Conservation (phyloP, 257 asterid genomes). For the Petrea volubilis region DNA sequence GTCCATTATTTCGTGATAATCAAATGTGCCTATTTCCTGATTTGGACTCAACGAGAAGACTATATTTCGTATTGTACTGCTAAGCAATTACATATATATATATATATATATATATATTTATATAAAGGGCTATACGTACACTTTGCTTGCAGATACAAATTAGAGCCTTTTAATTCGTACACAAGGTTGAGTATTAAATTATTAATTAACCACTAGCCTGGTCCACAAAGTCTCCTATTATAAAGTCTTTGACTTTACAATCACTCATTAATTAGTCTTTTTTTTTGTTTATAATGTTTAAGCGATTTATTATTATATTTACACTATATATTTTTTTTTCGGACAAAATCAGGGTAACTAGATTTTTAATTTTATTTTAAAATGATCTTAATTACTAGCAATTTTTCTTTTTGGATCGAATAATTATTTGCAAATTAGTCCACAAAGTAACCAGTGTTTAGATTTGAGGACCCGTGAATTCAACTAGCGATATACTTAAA, state of each 20-base stretch:
- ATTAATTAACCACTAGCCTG: not conserved
- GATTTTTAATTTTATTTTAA: too few species aligned
- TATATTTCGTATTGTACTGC: not conserved
- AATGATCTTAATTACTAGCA: not conserved
- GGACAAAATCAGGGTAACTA: too few species aligned
- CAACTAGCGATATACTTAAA: too few species aligned
- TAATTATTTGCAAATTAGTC: not conserved
- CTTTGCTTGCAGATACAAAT: conserved; percentile 27
- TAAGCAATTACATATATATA: not conserved
- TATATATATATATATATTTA: too few species aligned
- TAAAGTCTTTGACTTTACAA: not conserved
- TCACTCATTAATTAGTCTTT: not conserved
- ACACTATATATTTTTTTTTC: not conserved
- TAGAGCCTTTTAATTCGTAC: not conserved
- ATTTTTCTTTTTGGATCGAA: not conserved
- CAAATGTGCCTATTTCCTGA: not conserved
- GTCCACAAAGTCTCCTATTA: not conserved
- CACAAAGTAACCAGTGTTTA: not conserved
- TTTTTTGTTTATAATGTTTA: not conserved
- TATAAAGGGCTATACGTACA: not conserved
- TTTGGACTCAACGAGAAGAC: not conserved
- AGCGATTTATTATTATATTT: not conserved
- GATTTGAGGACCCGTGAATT: not conserved
- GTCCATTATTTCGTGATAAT: conserved; percentile 1
- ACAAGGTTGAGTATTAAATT: conserved; percentile 3